Percentiles rank a stretch among this genome's conserved stretches.
phyloP scores from a whole-genome alignment of 2,329 filamentous ascomycete genomes.

The Trichoderma citrinoviride region DNA sequence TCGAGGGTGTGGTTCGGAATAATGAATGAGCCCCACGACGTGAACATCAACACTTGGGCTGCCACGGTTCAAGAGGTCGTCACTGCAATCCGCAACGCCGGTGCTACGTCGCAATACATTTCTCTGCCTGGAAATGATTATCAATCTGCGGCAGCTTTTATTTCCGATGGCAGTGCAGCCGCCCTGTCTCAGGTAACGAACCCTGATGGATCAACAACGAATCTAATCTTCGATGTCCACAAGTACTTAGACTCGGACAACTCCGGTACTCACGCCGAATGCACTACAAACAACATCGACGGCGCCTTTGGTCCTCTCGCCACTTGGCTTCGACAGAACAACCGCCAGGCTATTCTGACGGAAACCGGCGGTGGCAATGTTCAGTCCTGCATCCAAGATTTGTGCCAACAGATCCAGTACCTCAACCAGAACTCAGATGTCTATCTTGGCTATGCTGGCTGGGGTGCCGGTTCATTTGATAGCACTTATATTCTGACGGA shows the following conservation, averaged over 20 bases:
- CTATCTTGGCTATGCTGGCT: background rate
- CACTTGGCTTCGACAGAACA: conserved; percentile 31
- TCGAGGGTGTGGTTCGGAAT: conserved; percentile 55
- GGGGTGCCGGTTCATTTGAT: conserved; percentile 13
- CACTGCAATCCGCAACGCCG: conserved; percentile 58
- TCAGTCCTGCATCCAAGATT: background rate
- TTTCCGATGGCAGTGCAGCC: conserved; percentile 46
- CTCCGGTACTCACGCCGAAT: conserved; percentile 49
- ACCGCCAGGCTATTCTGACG: conserved; percentile 11
- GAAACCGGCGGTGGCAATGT: conserved; percentile 13
- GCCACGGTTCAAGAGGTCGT: conserved; percentile 58
- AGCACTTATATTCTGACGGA: background rate
- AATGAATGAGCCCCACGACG: conserved; percentile 65
- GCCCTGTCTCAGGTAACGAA: conserved; percentile 54
- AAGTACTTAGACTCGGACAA: conserved; percentile 56
- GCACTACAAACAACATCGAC: conserved; percentile 48
- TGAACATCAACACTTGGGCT: conserved; percentile 55
- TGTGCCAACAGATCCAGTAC: conserved; percentile 7
- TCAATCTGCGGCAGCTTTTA: conserved; percentile 45
- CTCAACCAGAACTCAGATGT: conserved; percentile 13
- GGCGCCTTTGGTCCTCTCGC: conserved; percentile 44
- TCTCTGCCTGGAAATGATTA: conserved; percentile 62
- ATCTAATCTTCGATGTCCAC: conserved; percentile 56
- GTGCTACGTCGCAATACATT: conserved; percentile 52
- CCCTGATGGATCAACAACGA: conserved; percentile 51